phyloP scores from a whole-genome alignment of 768 basidiomycete genomes.

The Cyathus striatus region DNA sequence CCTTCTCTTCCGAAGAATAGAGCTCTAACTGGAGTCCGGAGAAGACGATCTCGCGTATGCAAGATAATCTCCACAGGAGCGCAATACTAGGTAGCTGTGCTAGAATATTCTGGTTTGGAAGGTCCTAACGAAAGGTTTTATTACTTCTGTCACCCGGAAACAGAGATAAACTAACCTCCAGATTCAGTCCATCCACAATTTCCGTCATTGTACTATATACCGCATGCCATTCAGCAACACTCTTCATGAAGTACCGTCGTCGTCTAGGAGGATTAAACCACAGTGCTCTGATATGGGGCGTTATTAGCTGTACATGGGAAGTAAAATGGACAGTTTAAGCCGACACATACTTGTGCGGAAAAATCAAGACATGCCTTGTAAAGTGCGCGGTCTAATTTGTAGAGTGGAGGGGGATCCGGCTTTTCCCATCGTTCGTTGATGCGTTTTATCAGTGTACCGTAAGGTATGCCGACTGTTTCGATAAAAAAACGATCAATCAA shows the following conservation, averaged over 20 bases:
- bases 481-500: conserved; percentile 58
- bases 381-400: conserved; percentile 32
- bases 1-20: conserved; percentile 60
- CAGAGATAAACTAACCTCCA: conserved; percentile 18
- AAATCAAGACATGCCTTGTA: conserved; percentile 29
- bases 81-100: conserved; percentile 40
- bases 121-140: conserved; percentile 14
- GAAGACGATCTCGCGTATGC: conserved; percentile 62
- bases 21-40: conserved; percentile 77
- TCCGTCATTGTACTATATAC: conserved; percentile 45
- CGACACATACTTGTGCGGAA: conserved; percentile 1
- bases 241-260: conserved; percentile 60
- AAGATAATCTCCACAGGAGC: conserved; percentile 53
- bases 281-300: conserved; percentile 50
- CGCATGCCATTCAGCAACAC: conserved; percentile 60
- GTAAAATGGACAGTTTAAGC: conserved; percentile 8
- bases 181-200: conserved; percentile 22
- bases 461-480: conserved; percentile 57
- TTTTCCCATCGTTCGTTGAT: conserved; percentile 34
- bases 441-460: conserved; percentile 36
- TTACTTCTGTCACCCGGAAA: neutral
- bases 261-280: conserved; percentile 70
- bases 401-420: conserved; percentile 28
- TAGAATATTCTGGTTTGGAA: conserved; percentile 28
- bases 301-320: conserved; percentile 40